Evolutionary conservation across 2,329 filamentous ascomycete species (phyloP).

Genomic region (Thermomyces lanuginosus): DNA sequence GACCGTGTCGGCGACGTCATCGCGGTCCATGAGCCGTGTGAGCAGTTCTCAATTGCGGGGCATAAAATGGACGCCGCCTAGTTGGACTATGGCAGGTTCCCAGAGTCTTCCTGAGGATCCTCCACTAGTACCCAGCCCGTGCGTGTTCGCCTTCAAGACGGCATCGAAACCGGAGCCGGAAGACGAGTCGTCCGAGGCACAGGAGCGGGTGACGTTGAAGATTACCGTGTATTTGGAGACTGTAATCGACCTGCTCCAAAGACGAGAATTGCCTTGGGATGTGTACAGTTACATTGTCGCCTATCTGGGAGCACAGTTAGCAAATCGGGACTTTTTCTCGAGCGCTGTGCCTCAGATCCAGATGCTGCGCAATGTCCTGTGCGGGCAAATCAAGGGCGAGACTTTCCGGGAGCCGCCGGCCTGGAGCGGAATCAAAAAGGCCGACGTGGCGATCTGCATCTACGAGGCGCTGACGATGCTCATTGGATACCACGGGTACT

Average conservation of each 20-base stretch:
- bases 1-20: constrained; percentile 13
- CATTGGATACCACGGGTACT: constrained; percentile 75
- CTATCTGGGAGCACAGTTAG: constrained; percentile 71
- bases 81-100: constrained; percentile 43
- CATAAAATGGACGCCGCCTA: constrained; percentile 25
- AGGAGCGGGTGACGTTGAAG: constrained; percentile 36
- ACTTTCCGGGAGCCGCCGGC: constrained; percentile 67
- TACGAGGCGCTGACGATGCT: constrained; percentile 77
- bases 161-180: constrained; percentile 14
- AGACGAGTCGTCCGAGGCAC: constrained; percentile 7
- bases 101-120: constrained; percentile 40
- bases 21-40: constrained; percentile 19
- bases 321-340: constrained; percentile 73
- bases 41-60: constrained; percentile 17
- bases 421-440: constrained; percentile 64
- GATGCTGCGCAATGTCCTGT: constrained; percentile 57
- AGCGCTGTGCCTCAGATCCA: constrained; percentile 59
- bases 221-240: constrained; percentile 60
- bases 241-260: constrained; percentile 53
- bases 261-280: constrained; percentile 66
- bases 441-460: constrained; percentile 75
- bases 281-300: constrained; percentile 80
- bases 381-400: constrained; percentile 64
- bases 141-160: constrained; percentile 34
- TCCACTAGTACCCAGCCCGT: constrained; percentile 31